These are phyloP conservation scores for Penicillium frequentans DNA, from an alignment of 2,329 filamentous ascomycete genomes.

Conservation along the genomic window DNA sequence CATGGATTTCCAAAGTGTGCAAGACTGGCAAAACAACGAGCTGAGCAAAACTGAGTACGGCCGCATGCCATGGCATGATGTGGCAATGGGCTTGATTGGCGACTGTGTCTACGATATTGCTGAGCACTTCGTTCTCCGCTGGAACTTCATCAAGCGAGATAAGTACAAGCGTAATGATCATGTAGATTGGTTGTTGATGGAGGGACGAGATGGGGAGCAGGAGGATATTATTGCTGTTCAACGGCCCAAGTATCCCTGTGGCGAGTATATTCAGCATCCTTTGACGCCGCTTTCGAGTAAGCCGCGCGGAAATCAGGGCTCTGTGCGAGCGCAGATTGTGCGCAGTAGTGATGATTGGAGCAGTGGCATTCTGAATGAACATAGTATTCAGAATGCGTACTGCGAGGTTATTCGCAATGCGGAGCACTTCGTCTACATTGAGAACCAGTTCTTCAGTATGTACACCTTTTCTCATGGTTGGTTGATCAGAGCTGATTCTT, in stretches of 20 bases:
- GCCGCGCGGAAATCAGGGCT: slow-evolving; percentile 63
- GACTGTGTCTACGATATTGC: slow-evolving; percentile 91
- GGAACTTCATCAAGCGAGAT: slow-evolving; percentile 96
- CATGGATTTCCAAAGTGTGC: slow-evolving; percentile 89
- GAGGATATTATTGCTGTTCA: slow-evolving; percentile 89
- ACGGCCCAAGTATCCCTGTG: slow-evolving; percentile 82
- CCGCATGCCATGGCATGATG: slow-evolving; percentile 98
- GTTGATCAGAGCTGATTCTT: slow-evolving; percentile 19
- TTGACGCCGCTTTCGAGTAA: slow-evolving; percentile 68
- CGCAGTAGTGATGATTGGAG: slow-evolving; percentile 92
- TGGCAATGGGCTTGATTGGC: slow-evolving; percentile 86
- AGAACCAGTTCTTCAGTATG: slow-evolving; percentile 93
- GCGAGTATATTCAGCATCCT: slow-evolving; percentile 82
- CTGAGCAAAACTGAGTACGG: slow-evolving; percentile 87
- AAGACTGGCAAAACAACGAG: slow-evolving; percentile 92
- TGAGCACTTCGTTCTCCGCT: slow-evolving; percentile 89
- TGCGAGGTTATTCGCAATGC: slow-evolving; percentile 81
- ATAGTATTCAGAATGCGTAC: slow-evolving; percentile 87
- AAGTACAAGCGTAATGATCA: slow-evolving; percentile 89
- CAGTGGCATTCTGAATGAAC: slow-evolving; percentile 78
- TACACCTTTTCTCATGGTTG: neutral
- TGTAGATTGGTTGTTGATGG: slow-evolving; percentile 82
- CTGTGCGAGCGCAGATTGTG: slow-evolving; percentile 79
- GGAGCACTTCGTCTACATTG: slow-evolving; percentile 93
- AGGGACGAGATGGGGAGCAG: slow-evolving; percentile 72